Conservation (phyloP, 2,329 filamentous ascomycete species). For the Bisporella sp. region DNA sequence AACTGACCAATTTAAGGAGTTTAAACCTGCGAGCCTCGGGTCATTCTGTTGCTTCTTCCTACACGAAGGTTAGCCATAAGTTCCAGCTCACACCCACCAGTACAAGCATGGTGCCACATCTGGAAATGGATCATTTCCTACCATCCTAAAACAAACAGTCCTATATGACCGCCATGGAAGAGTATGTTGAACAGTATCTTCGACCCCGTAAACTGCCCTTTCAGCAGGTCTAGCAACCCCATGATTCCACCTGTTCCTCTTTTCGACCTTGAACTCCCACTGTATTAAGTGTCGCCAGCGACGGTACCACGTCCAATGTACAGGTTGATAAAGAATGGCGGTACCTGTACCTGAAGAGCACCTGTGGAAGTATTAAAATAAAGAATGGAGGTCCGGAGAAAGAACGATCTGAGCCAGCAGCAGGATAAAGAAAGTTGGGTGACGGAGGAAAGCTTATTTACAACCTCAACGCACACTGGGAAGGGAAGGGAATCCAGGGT, state of each 20-base stretch:
- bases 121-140: constrained; percentile 36
- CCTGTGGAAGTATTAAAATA: constrained; percentile 17
- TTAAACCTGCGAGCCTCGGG: constrained; percentile 64
- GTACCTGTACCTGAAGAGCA: background rate
- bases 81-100: background rate
- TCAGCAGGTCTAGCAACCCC: constrained; percentile 29
- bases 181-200: constrained; percentile 76
- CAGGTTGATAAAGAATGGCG: background rate
- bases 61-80: constrained; percentile 20
- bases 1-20: constrained; percentile 78
- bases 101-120: too few relatives aligned
- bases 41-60: constrained; percentile 77
- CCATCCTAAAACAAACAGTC: constrained; percentile 81
- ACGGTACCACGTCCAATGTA: background rate
- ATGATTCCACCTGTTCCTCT: constrained; percentile 17
- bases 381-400: constrained; percentile 32
- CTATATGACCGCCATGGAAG: constrained; percentile 75
- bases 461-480: constrained; percentile 34
- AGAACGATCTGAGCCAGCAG: constrained; percentile 57
- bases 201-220: constrained; percentile 58
- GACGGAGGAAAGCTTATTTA: constrained; percentile 35
- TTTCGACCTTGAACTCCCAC: constrained; percentile 3
- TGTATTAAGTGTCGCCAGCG: background rate
- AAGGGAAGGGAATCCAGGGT: constrained; percentile 28
- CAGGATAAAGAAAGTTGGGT: constrained; percentile 28